Evolutionary conservation across 2,329 filamentous ascomycete species (phyloP).

Genomic region (Aspergillus sp.): DNA sequence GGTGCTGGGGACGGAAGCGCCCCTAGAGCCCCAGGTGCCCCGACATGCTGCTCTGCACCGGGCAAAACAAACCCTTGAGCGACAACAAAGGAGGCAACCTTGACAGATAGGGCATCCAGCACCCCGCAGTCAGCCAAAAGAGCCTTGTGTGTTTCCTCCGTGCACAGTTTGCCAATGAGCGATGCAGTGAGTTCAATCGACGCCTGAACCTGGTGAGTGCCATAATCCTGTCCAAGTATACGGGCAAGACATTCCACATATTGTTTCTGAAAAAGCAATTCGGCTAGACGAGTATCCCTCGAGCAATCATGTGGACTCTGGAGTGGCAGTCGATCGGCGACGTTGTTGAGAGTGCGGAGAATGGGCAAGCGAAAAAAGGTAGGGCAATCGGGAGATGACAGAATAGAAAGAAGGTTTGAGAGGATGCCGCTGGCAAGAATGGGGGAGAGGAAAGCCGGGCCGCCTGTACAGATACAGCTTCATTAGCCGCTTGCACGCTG

Average conservation of each 20-base stretch:
- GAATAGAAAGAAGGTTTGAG: conserved; percentile 61
- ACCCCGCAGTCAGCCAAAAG: conserved; percentile 66
- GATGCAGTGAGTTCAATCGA: conserved; percentile 35
- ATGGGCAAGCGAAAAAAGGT: conserved; percentile 64
- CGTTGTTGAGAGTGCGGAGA: conserved; percentile 64
- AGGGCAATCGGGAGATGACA: conserved; percentile 60
- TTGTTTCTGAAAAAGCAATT: conserved; percentile 57
- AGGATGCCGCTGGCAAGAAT: conserved; percentile 62
- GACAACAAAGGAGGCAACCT: conserved; percentile 64
- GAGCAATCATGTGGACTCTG: conserved; percentile 46
- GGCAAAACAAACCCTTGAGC: conserved; percentile 63
- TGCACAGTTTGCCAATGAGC: conserved; percentile 58
- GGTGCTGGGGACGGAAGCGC: conserved; percentile 58
- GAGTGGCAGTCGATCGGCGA: conserved; percentile 59
- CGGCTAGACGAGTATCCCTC: conserved; percentile 50
- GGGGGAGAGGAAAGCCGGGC: conserved; percentile 68
- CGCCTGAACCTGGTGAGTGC: conserved; percentile 48
- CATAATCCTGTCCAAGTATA: conserved; percentile 57
- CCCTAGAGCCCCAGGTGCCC: conserved; percentile 49
- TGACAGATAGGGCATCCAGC: conserved; percentile 69
- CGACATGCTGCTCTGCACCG: conserved; percentile 50
- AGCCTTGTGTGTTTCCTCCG: conserved; percentile 62
- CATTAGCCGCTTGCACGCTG: not conserved
- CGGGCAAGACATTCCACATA: conserved; percentile 57
- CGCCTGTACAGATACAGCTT: conserved; percentile 49